A percentile compares a stretch with the other conserved stretches of the same genome.
Evolutionary conservation across 2,329 filamentous ascomycete species (phyloP).

Genomic region (Mycocentrospora acerina): DNA sequence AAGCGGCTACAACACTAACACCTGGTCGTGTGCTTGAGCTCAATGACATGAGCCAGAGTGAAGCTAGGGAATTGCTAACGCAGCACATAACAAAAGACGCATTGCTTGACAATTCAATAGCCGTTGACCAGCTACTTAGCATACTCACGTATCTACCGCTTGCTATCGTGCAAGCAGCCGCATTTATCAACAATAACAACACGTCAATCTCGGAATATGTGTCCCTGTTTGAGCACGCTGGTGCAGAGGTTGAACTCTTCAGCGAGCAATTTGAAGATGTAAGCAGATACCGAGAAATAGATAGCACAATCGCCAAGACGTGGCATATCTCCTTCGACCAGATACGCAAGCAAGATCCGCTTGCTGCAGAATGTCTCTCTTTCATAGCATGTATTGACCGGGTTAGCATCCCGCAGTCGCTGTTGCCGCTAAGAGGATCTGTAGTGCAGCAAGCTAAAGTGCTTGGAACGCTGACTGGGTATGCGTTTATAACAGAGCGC

Average conservation of each 20-base stretch:
- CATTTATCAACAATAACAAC: slow-evolving; percentile 29
- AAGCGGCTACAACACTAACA: slow-evolving; percentile 10
- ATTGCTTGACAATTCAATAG: slow-evolving; percentile 10
- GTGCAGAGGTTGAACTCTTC: slow-evolving; percentile 30
- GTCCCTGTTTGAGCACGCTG: slow-evolving; percentile 20
- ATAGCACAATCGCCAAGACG: slow-evolving; percentile 39
- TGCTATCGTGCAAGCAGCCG: slow-evolving; percentile 12
- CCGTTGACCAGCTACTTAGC: slow-evolving; percentile 29
- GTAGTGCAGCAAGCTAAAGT: too few species aligned
- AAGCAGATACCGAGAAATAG: slow-evolving; percentile 26
- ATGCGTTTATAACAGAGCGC: slow-evolving; percentile 32
- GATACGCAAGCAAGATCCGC: slow-evolving; percentile 25
- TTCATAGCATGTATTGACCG: slow-evolving; percentile 35
- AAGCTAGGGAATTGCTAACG: slow-evolving; percentile 12
- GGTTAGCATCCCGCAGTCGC: slow-evolving; percentile 31
- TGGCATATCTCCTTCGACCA: slow-evolving; percentile 42
- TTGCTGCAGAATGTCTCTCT: slow-evolving; percentile 37
- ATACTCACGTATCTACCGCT: slow-evolving; percentile 18
- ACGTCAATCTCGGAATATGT: slow-evolving; percentile 13
- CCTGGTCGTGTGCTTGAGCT: slow-evolving; percentile 18
- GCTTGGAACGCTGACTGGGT: slow-evolving; percentile 33
- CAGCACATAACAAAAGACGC: slow-evolving; percentile 6
- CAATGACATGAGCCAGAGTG: slow-evolving; percentile 15
- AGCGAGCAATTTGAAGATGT: slow-evolving; percentile 37
- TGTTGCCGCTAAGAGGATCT: slow-evolving; percentile 29